Conservation (phyloP, 495 filamentous ascomycete species). For the Margaritispora aquatica region DNA sequence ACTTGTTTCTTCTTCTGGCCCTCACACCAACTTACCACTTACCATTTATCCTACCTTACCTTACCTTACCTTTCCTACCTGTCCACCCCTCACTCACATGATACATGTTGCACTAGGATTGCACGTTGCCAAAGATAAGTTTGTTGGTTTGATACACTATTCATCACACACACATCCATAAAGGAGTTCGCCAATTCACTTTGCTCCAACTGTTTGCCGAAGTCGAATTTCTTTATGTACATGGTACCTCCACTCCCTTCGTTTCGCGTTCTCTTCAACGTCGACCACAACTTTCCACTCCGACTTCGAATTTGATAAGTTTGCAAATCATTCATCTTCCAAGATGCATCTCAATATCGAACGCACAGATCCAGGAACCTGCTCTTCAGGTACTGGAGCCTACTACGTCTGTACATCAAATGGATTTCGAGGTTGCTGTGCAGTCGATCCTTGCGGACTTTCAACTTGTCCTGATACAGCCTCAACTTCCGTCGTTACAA, state of each 20-base stretch:
- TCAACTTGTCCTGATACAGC: background rate
- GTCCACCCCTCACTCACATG: background rate
- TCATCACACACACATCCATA: background rate
- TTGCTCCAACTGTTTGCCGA: background rate
- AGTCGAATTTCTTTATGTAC: background rate
- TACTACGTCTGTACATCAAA: background rate
- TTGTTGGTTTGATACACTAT: background rate
- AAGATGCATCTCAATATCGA: background rate
- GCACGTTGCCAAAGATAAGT: background rate
- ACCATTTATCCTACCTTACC: background rate
- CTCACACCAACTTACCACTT: too few relatives aligned
- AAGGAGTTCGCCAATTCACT: background rate
- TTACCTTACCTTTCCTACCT: background rate
- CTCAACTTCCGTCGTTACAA: background rate
- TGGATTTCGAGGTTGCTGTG: background rate
- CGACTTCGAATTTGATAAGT: background rate
- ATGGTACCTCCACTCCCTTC: background rate
- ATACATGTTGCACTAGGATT: too few relatives aligned
- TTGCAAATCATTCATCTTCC: background rate
- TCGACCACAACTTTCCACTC: background rate
- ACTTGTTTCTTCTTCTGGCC: background rate
- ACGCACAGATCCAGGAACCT: background rate
- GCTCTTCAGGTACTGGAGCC: background rate
- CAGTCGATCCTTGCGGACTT: background rate
- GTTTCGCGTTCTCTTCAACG: background rate